Percentiles rank a stretch among this genome's conserved stretches.
phyloP scores from a whole-genome alignment of 1,284 basidiomycete genomes.

The Kwoniella shivajii region DNA sequence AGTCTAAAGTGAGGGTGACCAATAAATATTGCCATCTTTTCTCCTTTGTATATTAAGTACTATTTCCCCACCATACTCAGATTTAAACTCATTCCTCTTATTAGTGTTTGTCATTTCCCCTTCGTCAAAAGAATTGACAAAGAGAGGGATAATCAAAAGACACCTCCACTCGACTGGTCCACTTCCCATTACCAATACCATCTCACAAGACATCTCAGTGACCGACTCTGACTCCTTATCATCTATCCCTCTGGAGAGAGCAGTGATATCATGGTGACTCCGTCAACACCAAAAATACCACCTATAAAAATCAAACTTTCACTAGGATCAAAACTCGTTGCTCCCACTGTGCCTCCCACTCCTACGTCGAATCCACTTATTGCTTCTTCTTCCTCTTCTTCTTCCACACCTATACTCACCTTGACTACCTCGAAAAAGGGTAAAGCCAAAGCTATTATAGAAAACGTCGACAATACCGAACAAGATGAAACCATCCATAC shows the following conservation, averaged over 20 bases:
- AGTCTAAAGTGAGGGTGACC: too few relatives aligned
- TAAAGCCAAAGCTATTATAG: conserved; percentile 4
- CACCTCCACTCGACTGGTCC: conserved; percentile 26
- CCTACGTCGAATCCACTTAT: conserved; percentile 5
- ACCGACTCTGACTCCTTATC: conserved; percentile 60
- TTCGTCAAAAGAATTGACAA: neutral
- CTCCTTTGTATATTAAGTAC: too few relatives aligned
- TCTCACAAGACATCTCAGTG: neutral
- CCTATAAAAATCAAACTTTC: conserved; percentile 46
- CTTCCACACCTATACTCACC: conserved; percentile 9
- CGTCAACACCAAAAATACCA: conserved; percentile 39
- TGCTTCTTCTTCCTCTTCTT: conserved; percentile 4
- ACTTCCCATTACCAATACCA: conserved; percentile 1
- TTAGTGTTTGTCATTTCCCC: too few relatives aligned
- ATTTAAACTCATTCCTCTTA: too few relatives aligned
- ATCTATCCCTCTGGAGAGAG: conserved; percentile 46
- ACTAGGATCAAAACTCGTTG: conserved; percentile 20
- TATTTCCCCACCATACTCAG: too few relatives aligned
- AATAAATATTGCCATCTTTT: too few relatives aligned
- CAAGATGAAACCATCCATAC: neutral
- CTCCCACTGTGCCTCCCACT: conserved; percentile 1
- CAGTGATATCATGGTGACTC: conserved; percentile 47
- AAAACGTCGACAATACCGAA: neutral
- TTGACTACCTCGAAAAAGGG: conserved; percentile 3
- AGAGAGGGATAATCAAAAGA: neutral